Base-by-base conservation (phyloP, 352 stramenopile genomes). In the Phytophthora citrophthora region DNA sequence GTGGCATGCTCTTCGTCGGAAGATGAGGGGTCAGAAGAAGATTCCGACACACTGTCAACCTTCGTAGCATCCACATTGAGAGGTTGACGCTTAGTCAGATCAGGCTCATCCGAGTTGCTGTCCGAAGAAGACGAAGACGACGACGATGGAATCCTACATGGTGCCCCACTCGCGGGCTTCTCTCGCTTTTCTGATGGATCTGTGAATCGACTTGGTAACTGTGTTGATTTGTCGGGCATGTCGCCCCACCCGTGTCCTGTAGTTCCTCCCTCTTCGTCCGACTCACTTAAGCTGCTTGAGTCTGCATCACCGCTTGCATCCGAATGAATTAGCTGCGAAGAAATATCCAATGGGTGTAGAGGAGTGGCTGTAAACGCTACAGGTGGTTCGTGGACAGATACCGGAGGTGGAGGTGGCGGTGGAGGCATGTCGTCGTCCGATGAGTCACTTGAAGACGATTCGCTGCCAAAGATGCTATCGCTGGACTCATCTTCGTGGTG, bases 381-480 rank as follows among this genome's bases (percentile, higher is more conserved):
- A 34, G 50, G 26, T n/a, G 32, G 32, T 13, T 63, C 51, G 20
- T 67, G 64, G n/a, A 64, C 47, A 41, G 57, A 34, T 32, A 67
- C 65, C 10, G 68, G 68, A 29, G 74, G 71, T 38, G 79, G 76
- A 4, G 79, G 79, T 4, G 79, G 79, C 49, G 76, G 77, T 56
- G 79, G 79, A 16, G 79, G 76, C 38, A 70, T 67, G n/a, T 88
- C 79, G 8, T 86, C 74, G 13, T 80, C 78, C 15, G 72, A 82
- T 4, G 65, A 86, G 29, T 73, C 66, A 27, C 66, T 70, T 5
- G 73, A 76, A 7, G 79, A 78, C 43, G 70, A 91, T 5, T 93
- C 85, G 49, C 86, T 94, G 39, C 84, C 88, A 63, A 94, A 91
- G 26, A 96, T 93, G 57, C 84, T 94, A 71, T 96, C 88, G 41